These are phyloP conservation scores for Phanerochaete carnosa DNA, from an alignment of 768 basidiomycete genomes.

Conservation along the genomic window DNA sequence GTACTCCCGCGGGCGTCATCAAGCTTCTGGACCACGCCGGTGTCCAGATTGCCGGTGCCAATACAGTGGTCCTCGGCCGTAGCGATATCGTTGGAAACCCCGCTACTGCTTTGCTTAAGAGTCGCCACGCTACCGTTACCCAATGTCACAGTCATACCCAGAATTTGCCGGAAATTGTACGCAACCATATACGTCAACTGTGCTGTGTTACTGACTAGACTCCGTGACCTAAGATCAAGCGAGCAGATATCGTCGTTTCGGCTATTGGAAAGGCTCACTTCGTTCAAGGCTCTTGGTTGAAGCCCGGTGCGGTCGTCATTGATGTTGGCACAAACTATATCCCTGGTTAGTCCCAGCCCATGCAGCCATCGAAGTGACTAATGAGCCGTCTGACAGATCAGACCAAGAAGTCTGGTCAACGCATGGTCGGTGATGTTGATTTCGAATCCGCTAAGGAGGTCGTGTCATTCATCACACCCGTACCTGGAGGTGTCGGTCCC, in stretches of 20 bases:
- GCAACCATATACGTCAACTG: conserved; percentile 18
- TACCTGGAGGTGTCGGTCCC: conserved; percentile 98
- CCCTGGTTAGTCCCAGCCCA: conserved; percentile 51
- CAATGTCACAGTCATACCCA: conserved; percentile 94
- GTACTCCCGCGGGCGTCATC: conserved; percentile 93
- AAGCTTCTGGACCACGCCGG: conserved; percentile 87
- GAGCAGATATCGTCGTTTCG: conserved; percentile 90
- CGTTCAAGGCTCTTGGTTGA: conserved; percentile 92
- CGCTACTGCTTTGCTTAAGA: conserved; percentile 85
- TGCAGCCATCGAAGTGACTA: background rate
- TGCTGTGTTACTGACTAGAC: background rate
- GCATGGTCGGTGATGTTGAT: conserved; percentile 95
- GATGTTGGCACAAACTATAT: conserved; percentile 98
- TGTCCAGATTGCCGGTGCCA: conserved; percentile 69
- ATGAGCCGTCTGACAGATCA: conserved; percentile 46
- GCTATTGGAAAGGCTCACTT: conserved; percentile 94
- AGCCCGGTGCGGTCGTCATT: conserved; percentile 91
- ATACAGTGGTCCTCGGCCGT: conserved; percentile 91
- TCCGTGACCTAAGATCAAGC: conserved; percentile 57
- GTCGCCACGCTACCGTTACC: conserved; percentile 92
- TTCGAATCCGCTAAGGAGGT: conserved; percentile 70
- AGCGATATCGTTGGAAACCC: conserved; percentile 98
- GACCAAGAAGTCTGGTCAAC: conserved; percentile 91
- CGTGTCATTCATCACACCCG: conserved; percentile 93
- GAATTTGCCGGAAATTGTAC: conserved; percentile 74